These are phyloP conservation scores for Nothophoma quercina DNA, from an alignment of 2,329 filamentous ascomycete genomes.

Conservation along the genomic window DNA sequence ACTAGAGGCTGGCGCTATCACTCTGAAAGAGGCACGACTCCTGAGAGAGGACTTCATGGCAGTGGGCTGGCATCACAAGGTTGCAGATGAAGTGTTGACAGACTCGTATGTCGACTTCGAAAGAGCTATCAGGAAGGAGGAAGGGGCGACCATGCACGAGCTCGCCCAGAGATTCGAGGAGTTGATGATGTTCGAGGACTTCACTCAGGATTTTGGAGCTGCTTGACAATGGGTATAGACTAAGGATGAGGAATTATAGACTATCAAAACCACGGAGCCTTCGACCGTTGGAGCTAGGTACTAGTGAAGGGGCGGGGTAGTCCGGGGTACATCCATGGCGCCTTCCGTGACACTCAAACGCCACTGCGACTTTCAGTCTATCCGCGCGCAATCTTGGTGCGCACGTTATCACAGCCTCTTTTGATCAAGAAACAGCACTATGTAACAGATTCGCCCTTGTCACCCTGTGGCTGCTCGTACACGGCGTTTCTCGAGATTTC, in stretches of 20 bases:
- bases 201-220: background rate
- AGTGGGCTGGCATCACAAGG: background rate
- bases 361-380: background rate
- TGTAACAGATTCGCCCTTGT: background rate
- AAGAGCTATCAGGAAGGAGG: background rate
- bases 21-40: background rate
- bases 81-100: background rate
- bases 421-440: background rate
- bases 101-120: slow-evolving; percentile 8
- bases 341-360: background rate
- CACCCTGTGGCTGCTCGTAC: background rate
- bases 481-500: background rate
- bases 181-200: slow-evolving; percentile 39
- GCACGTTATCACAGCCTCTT: background rate
- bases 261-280: background rate
- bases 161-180: slow-evolving; percentile 39
- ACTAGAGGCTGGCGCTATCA: background rate
- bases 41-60: slow-evolving; percentile 2
- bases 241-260: background rate
- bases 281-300: slow-evolving; percentile 3
- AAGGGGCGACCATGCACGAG: slow-evolving; percentile 29
- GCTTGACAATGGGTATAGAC: background rate
- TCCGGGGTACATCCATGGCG: slow-evolving; percentile 1
- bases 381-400: too few relatives aligned
- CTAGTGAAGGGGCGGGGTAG: slow-evolving; percentile 2